Evolutionary conservation across 495 filamentous ascomycete genomes (phyloP).

Genomic region (Penicillium canariense): DNA sequence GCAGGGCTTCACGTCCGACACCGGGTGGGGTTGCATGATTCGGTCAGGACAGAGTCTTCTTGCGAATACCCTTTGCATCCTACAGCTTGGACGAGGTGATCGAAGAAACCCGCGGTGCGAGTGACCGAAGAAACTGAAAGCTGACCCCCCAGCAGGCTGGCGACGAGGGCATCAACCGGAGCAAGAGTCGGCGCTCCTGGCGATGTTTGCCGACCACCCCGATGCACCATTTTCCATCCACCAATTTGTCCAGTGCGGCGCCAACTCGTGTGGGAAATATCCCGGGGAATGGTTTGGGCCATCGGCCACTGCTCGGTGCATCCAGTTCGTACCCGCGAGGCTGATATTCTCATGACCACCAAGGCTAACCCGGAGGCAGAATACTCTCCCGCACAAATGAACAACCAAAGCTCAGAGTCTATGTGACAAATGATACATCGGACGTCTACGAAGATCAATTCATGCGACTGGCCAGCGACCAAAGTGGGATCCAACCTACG

Average conservation of each 20-base stretch:
- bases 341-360: no score
- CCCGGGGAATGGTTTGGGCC: slow-evolving; percentile 99
- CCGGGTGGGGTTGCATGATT: slow-evolving; percentile 99
- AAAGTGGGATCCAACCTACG: slow-evolving; percentile 73
- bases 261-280: slow-evolving; percentile 84
- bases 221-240: slow-evolving; percentile 92
- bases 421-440: slow-evolving; percentile 82
- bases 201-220: slow-evolving; percentile 84
- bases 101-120: neutral
- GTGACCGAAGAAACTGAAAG: neutral
- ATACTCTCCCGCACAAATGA: slow-evolving; percentile 63
- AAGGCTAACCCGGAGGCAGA: slow-evolving; percentile 39
- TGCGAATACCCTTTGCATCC: slow-evolving; percentile 73
- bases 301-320: slow-evolving; percentile 94
- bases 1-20: slow-evolving; percentile 86
- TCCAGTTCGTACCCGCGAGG: slow-evolving; percentile 67
- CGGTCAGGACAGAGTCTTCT: slow-evolving; percentile 90
- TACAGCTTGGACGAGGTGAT: slow-evolving; percentile 75
- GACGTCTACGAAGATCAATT: slow-evolving; percentile 93
- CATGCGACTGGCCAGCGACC: slow-evolving; percentile 65
- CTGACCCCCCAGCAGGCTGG: slow-evolving; percentile 65
- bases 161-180: slow-evolving; percentile 54
- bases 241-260: slow-evolving; percentile 86
- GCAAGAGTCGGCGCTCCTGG: slow-evolving; percentile 71
- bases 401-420: slow-evolving; percentile 66